A percentile compares a stretch with the other conserved stretches of the same genome.
These are phyloP conservation scores for Fragilariopsis cylindrus DNA, from an alignment of 108 stramenopile species.

Conservation along the genomic window DNA sequence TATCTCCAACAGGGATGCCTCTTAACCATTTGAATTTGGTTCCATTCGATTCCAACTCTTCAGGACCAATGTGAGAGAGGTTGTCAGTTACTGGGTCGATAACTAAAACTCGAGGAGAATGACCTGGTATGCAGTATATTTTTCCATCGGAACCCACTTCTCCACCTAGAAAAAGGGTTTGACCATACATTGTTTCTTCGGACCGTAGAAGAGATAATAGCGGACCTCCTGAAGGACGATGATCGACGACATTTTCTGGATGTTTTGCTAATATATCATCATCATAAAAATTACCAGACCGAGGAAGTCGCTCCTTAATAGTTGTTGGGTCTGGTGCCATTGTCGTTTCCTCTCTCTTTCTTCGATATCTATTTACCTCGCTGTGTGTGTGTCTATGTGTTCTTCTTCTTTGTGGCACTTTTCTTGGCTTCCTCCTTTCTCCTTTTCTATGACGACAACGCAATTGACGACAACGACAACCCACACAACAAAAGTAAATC, in stretches of 20 bases:
- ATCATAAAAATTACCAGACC: slow-evolving; percentile 4
- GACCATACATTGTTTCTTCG: slow-evolving; percentile 41
- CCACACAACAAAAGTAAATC: too few relatives aligned
- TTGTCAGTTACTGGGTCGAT: slow-evolving; percentile 61
- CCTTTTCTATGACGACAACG: too few relatives aligned
- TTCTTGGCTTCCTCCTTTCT: too few relatives aligned
- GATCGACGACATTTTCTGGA: slow-evolving; percentile 40
- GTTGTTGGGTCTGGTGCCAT: slow-evolving; percentile 1
- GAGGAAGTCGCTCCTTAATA: slow-evolving; percentile 4
- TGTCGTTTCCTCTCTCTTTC: too few relatives aligned
- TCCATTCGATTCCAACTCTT: slow-evolving; percentile 28
- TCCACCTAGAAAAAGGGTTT: slow-evolving; percentile 74
- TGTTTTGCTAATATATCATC: slow-evolving; percentile 15
- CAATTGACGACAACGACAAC: too few relatives aligned
- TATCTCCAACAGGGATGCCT: slow-evolving; percentile 63
- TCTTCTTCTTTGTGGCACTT: too few relatives aligned
- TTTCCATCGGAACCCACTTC: slow-evolving; percentile 70
- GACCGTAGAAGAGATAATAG: slow-evolving; percentile 39
- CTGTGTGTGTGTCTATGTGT: too few relatives aligned
- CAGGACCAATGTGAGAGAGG: slow-evolving; percentile 68
- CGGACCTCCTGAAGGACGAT: slow-evolving; percentile 44
- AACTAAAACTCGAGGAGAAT: slow-evolving; percentile 57
- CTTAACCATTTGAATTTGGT: slow-evolving; percentile 85
- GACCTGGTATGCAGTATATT: slow-evolving; percentile 89
- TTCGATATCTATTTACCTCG: too few relatives aligned